phyloP scores from a whole-genome alignment of 2,329 filamentous ascomycete genomes.

The Fusarium sp. region DNA sequence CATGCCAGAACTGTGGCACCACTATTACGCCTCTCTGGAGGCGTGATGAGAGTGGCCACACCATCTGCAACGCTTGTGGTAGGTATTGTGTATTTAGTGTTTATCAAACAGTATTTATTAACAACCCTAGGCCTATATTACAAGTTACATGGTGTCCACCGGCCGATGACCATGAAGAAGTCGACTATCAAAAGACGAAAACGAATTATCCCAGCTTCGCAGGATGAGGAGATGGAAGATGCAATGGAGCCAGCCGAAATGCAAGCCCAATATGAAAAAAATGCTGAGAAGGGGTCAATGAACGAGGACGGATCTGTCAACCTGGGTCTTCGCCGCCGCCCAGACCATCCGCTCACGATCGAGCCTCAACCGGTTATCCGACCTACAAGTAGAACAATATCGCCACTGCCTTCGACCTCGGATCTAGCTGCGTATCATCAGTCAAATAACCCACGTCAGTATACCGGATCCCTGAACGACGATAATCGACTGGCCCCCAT shows the following conservation, averaged over 20 bases:
- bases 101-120: slow-evolving; percentile 6
- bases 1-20: slow-evolving; percentile 96
- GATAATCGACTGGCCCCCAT: slow-evolving; percentile 69
- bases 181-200: slow-evolving; percentile 96
- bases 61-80: slow-evolving; percentile 99
- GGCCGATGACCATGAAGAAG: slow-evolving; percentile 99
- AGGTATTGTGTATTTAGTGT: slow-evolving; percentile 51
- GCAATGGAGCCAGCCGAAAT: slow-evolving; percentile 56
- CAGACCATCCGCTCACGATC: slow-evolving; percentile 57
- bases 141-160: slow-evolving; percentile 92
- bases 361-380: slow-evolving; percentile 57
- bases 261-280: slow-evolving; percentile 49
- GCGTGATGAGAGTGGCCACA: slow-evolving; percentile 91
- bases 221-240: slow-evolving; percentile 62
- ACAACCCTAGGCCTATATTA: slow-evolving; percentile 80
- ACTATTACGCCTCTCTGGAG: slow-evolving; percentile 97
- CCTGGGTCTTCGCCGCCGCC: slow-evolving; percentile 64
- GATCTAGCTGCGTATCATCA: slow-evolving; percentile 65
- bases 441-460: slow-evolving; percentile 51
- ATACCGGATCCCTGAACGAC: slow-evolving; percentile 57
- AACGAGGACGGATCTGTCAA: slow-evolving; percentile 74
- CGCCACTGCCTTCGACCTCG: slow-evolving; percentile 54
- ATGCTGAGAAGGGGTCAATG: slow-evolving; percentile 62
- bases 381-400: slow-evolving; percentile 56
- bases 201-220: slow-evolving; percentile 84